phyloP scores from a whole-genome alignment of 768 basidiomycete species.

The Leucogyrophana mollusca region DNA sequence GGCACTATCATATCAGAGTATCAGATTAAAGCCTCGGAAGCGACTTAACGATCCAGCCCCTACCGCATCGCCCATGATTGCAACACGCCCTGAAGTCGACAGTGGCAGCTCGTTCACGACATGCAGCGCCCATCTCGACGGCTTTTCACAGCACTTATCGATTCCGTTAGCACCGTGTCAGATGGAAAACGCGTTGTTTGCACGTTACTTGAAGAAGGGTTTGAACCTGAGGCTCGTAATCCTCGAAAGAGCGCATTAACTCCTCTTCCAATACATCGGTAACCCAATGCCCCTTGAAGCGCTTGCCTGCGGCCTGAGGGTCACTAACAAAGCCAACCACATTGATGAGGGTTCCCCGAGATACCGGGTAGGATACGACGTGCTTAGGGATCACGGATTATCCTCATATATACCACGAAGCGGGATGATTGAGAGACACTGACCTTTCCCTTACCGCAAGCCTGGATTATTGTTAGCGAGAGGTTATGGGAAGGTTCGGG shows the following conservation, averaged over 20 bases:
- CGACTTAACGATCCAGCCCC: neutral
- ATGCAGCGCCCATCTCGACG: slow-evolving; percentile 43
- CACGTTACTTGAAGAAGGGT: slow-evolving; percentile 25
- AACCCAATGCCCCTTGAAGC: slow-evolving; percentile 31
- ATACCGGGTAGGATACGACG: slow-evolving; percentile 39
- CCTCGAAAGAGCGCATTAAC: slow-evolving; percentile 24
- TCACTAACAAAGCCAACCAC: slow-evolving; percentile 30
- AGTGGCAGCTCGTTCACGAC: slow-evolving; percentile 34
- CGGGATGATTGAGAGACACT: neutral
- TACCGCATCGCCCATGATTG: slow-evolving; percentile 49
- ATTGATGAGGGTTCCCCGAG: slow-evolving; percentile 35
- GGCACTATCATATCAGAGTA: slow-evolving; percentile 15
- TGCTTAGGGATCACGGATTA: slow-evolving; percentile 26
- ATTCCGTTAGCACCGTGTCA: neutral
- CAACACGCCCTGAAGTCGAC: slow-evolving; percentile 37
- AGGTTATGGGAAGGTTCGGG: slow-evolving; percentile 5
- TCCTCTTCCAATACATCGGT: slow-evolving; percentile 30
- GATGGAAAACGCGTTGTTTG: neutral
- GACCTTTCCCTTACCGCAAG: neutral
- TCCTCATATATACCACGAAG: neutral
- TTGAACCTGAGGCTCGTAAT: slow-evolving; percentile 38
- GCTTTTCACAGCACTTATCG: slow-evolving; percentile 29
- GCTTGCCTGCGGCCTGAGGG: slow-evolving; percentile 25
- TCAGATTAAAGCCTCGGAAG: neutral
- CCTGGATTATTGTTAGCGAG: slow-evolving; percentile 15